Base-by-base conservation (phyloP, 1,284 basidiomycete genomes). In the Naganishia sp. region DNA sequence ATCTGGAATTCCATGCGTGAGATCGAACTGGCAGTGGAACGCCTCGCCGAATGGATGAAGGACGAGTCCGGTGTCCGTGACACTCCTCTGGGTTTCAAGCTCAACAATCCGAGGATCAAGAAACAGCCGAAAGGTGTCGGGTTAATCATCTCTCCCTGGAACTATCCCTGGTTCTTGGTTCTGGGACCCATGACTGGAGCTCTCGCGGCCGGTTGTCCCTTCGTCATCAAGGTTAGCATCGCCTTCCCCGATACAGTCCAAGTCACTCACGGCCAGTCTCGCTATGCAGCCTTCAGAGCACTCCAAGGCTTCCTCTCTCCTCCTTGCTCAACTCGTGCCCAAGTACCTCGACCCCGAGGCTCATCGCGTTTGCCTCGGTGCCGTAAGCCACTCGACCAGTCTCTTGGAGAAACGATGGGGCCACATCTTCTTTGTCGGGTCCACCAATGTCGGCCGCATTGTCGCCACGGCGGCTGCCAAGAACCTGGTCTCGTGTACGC, bases 401-500 rank as follows among this genome's bases (percentile, higher is more conserved):
- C 76, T 94, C 6, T 82, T 96, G 11, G 88, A 92, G 72, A 82
- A 91, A 45, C 85, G 84, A 62, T 96, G 92, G 90, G 92, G 89
- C 71, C 91, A 93, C 71, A 88, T 76, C 55, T 68, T 88, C 83
- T 90, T 89, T 69, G 87, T 85, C 32, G 87, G 85, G 9, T 87
- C 87, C 53, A 85, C 86, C 60, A 82, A 82, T 21, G 87, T 96
- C 6, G 94, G 85, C 0, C 86, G 83, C 71, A 86, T 96, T 67
- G 85, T 97, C 11, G 87, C 89, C 9, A 80, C 83, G 0, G 93
- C 94, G 0, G 92, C 92, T 3, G 92, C 90, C 10, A 90, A 94
- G 78, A 86, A 88, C 63, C 81, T 96, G 21, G 92, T 92, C 0
- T 92, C 94, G 0, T 82, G 89, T 28, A 88, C 90, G 7, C 85